A percentile compares a stretch with the other conserved stretches of the same genome.
phyloP scores from a whole-genome alignment of 2,329 filamentous ascomycete species.

The Cladosporium phlei region DNA sequence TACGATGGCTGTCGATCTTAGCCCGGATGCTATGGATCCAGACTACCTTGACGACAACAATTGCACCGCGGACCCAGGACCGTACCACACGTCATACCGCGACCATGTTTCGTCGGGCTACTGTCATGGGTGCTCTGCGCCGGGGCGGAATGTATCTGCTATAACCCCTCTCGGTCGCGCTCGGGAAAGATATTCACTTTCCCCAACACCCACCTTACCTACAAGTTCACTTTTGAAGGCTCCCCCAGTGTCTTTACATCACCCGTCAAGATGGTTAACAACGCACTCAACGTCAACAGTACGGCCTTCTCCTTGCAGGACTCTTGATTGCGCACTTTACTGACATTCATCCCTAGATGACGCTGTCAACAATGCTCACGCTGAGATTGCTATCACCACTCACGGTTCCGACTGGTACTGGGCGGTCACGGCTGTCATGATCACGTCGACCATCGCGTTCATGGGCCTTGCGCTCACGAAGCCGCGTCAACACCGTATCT shows the following conservation, averaged over 20 bases:
- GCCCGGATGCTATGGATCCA: no score
- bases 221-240: no score
- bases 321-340: not conserved
- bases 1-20: no score
- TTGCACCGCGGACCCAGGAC: no score
- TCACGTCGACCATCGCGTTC: slow-evolving; percentile 49
- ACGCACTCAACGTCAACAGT: slow-evolving; percentile 45
- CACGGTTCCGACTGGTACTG: slow-evolving; percentile 60
- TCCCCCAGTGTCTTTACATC: no score
- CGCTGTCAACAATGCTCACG: slow-evolving; percentile 40
- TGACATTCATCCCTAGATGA: slow-evolving; percentile 28
- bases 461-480: slow-evolving; percentile 50
- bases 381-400: slow-evolving; percentile 55
- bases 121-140: no score
- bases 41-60: no score
- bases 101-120: not conserved
- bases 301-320: slow-evolving; percentile 9
- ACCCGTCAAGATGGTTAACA: slow-evolving; percentile 31
- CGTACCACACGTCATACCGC: not conserved
- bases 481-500: slow-evolving; percentile 53
- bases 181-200: not conserved
- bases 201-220: no score
- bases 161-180: not conserved
- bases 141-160: slow-evolving; percentile 1
- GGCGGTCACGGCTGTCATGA: slow-evolving; percentile 58